Evolutionary conservation across 2,329 filamentous ascomycete species (phyloP).

Genomic region (Aureobasidium zeae): DNA sequence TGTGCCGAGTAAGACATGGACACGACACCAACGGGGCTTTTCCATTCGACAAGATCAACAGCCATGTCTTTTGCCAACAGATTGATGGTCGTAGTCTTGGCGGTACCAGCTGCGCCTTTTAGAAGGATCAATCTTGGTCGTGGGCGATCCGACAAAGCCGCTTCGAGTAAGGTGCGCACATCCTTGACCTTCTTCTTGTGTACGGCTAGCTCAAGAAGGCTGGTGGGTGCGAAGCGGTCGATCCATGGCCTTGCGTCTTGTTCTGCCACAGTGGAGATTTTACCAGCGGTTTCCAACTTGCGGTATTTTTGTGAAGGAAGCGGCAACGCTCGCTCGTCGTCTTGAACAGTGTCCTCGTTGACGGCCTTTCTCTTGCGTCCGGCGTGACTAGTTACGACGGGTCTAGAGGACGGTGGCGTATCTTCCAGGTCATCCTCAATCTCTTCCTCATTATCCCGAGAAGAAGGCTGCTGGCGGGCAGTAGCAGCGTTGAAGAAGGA

Average conservation of each 20-base stretch:
- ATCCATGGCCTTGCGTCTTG: conserved; percentile 71
- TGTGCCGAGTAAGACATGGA: conserved; percentile 63
- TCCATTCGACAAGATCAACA: conserved; percentile 79
- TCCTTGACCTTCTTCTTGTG: conserved; percentile 91
- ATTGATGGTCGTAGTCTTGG: conserved; percentile 80
- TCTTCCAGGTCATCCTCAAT: conserved; percentile 28
- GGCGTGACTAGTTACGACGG: conserved; percentile 27
- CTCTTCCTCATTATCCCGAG: conserved; percentile 27
- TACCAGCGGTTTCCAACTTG: too few relatives aligned
- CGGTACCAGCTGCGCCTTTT: conserved; percentile 83
- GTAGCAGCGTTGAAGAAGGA: conserved; percentile 41
- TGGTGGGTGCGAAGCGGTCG: conserved; percentile 67
- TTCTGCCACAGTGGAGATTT: conserved; percentile 24
- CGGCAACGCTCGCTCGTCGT: not conserved
- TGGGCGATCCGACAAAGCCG: conserved; percentile 41
- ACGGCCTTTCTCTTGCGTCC: conserved; percentile 29
- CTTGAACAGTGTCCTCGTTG: conserved; percentile 3
- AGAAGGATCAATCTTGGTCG: conserved; percentile 68
- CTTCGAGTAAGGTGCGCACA: conserved; percentile 72
- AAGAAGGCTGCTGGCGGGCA: conserved; percentile 29
- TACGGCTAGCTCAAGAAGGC: conserved; percentile 76
- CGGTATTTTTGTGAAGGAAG: conserved; percentile 37
- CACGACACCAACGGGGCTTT: conserved; percentile 61
- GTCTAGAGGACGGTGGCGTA: conserved; percentile 24
- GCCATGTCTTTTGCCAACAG: conserved; percentile 69